phyloP scores from a whole-genome alignment of 1,284 basidiomycete genomes.

The Ceratobasidium sp. region DNA sequence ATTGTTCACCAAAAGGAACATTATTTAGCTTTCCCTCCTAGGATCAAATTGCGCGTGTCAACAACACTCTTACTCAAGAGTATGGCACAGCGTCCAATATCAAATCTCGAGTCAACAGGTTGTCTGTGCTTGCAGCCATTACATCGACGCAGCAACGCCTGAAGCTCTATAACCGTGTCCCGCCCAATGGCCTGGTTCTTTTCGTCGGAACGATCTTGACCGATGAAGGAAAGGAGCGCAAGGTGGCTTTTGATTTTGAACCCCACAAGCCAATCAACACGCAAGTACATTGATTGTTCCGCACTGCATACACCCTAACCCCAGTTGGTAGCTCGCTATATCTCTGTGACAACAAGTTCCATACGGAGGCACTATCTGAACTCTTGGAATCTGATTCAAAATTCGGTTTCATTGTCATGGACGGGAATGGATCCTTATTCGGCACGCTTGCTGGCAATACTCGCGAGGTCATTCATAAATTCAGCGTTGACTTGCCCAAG shows the following conservation, averaged over 20 bases:
- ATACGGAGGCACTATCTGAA: constrained; percentile 96
- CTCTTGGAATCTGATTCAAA: constrained; percentile 97
- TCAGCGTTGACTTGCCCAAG: constrained; percentile 98
- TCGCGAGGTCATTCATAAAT: constrained; percentile 96
- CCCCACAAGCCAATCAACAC: constrained; percentile 99
- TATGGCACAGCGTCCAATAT: constrained; percentile 99
- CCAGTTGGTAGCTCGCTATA: constrained; percentile 80
- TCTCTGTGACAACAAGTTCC: constrained; percentile 99
- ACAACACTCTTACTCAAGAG: constrained; percentile 97
- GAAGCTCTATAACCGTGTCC: constrained; percentile 95
- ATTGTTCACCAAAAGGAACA: background rate
- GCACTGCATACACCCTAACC: constrained; percentile 10
- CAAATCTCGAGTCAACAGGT: constrained; percentile 98
- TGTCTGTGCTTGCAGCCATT: constrained; percentile 97
- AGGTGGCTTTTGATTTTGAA: constrained; percentile 96
- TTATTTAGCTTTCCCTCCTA: constrained; percentile 47
- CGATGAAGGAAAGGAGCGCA: constrained; percentile 99
- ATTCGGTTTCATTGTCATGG: constrained; percentile 99
- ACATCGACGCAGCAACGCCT: constrained; percentile 98
- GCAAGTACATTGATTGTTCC: constrained; percentile 56
- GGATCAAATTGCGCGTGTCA: constrained; percentile 95
- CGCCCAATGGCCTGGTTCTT: constrained; percentile 95
- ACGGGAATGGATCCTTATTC: constrained; percentile 96
- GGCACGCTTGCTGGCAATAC: constrained; percentile 97
- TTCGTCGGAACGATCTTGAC: constrained; percentile 98